phyloP scores from a whole-genome alignment of 2,329 filamentous ascomycete species.

The Aurifilum marmelostoma region DNA sequence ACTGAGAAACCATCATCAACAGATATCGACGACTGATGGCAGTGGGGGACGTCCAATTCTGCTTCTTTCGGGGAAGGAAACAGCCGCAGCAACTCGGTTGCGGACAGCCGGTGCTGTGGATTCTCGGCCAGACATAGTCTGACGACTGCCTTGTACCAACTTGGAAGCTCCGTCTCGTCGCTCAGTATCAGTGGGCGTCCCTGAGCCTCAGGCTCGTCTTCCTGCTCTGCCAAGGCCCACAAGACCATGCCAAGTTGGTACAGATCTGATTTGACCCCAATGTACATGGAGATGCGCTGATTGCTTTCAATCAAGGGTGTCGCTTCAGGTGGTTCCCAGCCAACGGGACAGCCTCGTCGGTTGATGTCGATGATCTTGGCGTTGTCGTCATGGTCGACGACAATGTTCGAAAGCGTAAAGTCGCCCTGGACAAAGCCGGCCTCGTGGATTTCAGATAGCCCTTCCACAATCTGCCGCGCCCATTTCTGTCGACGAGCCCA shows the following conservation, averaged over 20 bases:
- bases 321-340: constrained; percentile 96
- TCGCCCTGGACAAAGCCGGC: constrained; percentile 96
- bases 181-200: constrained; percentile 68
- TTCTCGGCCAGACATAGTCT: constrained; percentile 75
- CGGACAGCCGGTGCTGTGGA: constrained; percentile 73
- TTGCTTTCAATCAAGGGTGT: constrained; percentile 82
- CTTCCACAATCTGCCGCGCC: constrained; percentile 88
- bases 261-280: constrained; percentile 95
- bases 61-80: constrained; percentile 58
- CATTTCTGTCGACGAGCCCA: constrained; percentile 82
- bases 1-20: constrained; percentile 46
- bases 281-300: constrained; percentile 94
- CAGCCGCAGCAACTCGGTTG: constrained; percentile 68
- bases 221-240: constrained; percentile 85
- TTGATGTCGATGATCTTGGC: constrained; percentile 99
- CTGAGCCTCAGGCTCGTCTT: constrained; percentile 86
- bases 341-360: constrained; percentile 91
- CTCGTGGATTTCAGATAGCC: constrained; percentile 91
- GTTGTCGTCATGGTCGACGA: constrained; percentile 81
- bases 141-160: constrained; percentile 78
- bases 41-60: constrained; percentile 34
- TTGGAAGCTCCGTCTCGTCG: constrained; percentile 67
- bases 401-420: constrained; percentile 96
- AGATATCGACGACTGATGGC: constrained; percentile 41
- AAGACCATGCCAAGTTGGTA: constrained; percentile 97